These are phyloP conservation scores for Gremmenia infestans DNA, from an alignment of 2,329 filamentous ascomycete species.

Conservation along the genomic window DNA sequence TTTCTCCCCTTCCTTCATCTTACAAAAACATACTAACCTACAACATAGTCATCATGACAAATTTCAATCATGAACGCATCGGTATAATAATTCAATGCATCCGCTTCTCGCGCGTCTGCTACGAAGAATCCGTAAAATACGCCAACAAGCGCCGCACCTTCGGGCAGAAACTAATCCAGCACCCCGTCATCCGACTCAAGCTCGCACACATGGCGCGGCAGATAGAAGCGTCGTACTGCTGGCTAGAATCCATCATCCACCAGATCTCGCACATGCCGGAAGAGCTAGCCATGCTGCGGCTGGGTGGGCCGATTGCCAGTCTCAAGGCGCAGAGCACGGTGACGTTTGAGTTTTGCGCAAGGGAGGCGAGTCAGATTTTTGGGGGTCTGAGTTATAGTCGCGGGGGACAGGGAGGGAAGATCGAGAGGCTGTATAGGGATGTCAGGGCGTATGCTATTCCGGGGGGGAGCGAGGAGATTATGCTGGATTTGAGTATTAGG, in stretches of 20 bases:
- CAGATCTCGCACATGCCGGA: constrained; percentile 92
- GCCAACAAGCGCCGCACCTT: constrained; percentile 96
- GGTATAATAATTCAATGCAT: constrained; percentile 97
- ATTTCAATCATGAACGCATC: constrained; percentile 99
- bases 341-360: constrained; percentile 96
- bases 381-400: constrained; percentile 88
- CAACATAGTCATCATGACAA: constrained; percentile 84
- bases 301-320: constrained; percentile 88
- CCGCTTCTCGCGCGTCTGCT: constrained; percentile 94
- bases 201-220: constrained; percentile 97
- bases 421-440: constrained; percentile 91
- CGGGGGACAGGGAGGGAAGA: constrained; percentile 90
- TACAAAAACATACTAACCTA: constrained; percentile 7
- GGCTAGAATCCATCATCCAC: constrained; percentile 92
- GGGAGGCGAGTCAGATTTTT: constrained; percentile 96
- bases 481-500: constrained; percentile 93
- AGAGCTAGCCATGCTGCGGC: constrained; percentile 90
- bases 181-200: constrained; percentile 96
- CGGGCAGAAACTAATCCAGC: constrained; percentile 92
- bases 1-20: not conserved
- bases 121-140: constrained; percentile 94
- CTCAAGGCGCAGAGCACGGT: constrained; percentile 92
- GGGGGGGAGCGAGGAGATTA: constrained; percentile 95
- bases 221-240: constrained; percentile 94
- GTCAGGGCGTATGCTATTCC: constrained; percentile 95